phyloP scores from a whole-genome alignment of 805 yeast species.

The Zygosaccharomyces pseudorouxii region DNA sequence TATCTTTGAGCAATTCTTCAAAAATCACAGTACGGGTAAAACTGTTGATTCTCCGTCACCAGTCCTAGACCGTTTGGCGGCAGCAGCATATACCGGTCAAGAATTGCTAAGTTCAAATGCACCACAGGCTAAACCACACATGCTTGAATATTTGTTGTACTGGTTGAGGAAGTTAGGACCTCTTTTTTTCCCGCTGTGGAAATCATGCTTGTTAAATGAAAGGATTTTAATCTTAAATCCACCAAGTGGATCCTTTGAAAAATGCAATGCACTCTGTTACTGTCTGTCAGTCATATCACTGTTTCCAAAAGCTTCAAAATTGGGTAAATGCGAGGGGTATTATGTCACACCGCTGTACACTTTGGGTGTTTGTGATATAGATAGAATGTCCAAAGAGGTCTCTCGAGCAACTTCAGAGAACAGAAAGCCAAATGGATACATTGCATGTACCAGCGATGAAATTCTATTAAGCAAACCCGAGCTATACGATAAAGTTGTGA shows the following conservation, averaged over 20 bases:
- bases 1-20: constrained; percentile 19
- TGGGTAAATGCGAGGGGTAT: constrained; percentile 7
- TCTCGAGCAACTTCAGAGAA: constrained; percentile 9
- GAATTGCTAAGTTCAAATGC: constrained; percentile 3
- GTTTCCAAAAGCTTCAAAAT: constrained; percentile 11
- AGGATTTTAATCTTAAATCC: constrained; percentile 29
- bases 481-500: constrained; percentile 26
- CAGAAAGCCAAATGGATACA: constrained; percentile 15
- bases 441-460: constrained; percentile 35
- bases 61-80: constrained; percentile 14
- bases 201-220: constrained; percentile 26
- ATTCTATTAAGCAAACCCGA: constrained; percentile 24
- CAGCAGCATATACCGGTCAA: constrained; percentile 9
- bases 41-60: constrained; percentile 14
- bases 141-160: constrained; percentile 21
- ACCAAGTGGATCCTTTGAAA: constrained; percentile 26
- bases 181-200: constrained; percentile 34
- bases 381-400: constrained; percentile 17
- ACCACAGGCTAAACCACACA: constrained; percentile 13
- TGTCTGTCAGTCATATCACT: constrained; percentile 25
- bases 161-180: constrained; percentile 34
- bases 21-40: constrained; percentile 11
- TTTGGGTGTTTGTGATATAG: constrained; percentile 22
- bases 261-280: constrained; percentile 28
- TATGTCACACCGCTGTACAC: constrained; percentile 21